Base-by-base conservation (phyloP, 441 rosid genomes). In the Pelargonium exstipulatum region DNA sequence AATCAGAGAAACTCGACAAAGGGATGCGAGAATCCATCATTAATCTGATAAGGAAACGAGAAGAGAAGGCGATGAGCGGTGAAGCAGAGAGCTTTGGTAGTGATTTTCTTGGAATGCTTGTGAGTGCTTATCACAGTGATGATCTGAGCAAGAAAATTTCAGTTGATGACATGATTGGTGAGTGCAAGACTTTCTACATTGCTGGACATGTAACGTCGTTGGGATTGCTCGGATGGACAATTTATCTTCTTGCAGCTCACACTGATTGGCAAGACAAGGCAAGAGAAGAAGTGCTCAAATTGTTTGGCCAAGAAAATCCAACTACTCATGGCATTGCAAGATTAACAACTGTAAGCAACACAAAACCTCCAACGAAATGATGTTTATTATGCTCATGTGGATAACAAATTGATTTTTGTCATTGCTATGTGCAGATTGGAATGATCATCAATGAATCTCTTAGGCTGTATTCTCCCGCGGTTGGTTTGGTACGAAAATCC, bases 161-260 rank as follows among this genome's bases (percentile, higher is more conserved):
- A 3, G 12, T 78, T 2, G 69, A 84, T 13, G 79, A 79, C 24
- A 0, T 80, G 51, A 67, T 86, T 9, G 85, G 80, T 26, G 86
- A 86, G 71, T 86, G 90, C 64, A 84, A 81, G 73, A 71, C 80
- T 18, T 82, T 86, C 37, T 81, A 81, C 45, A 0, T 80, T 37
- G 79, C 65, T 0, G 87, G 90, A 24, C 84, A 83, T 20, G 86
- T 83, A 73, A 84, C 86, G n/a, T n/a, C n/a, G n/a, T n/a, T n/a
- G n/a, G n/a, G n/a, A 5, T 37, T 73, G 53, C 85, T 86, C 5
- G 55, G 84, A 13, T 82, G 90, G 88, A 74, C 79, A 0, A 8
- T 77, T 64, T 46, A 81, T 24, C 81, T 86, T 65, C 75, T 84
- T 2, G 80, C 84, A 45, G 70, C 77, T 16, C 73, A 83, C 67